Percentiles rank a stretch among this genome's conserved stretches.
Conservation (phyloP, 2,329 filamentous ascomycete genomes). For the Diaporthe australafricana region DNA sequence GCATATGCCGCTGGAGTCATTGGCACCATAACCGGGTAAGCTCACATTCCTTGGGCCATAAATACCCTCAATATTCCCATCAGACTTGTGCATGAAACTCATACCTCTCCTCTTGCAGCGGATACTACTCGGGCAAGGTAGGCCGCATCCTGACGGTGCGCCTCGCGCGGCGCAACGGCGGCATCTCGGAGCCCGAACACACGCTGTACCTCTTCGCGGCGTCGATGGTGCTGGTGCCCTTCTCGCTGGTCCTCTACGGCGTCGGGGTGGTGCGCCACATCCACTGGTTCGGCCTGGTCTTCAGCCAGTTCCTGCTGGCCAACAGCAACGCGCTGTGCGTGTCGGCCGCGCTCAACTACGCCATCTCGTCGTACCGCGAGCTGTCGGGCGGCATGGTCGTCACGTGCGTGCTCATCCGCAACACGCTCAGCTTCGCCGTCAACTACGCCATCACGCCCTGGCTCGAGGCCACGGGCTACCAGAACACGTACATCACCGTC, state of each 20-base stretch:
- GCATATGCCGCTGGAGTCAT: conserved; percentile 45
- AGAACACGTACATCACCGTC: conserved; percentile 51
- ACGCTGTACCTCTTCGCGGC: conserved; percentile 40
- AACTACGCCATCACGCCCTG: conserved; percentile 50
- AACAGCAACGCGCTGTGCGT: conserved; percentile 45
- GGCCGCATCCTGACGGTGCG: conserved; percentile 39
- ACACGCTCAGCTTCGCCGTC: conserved; percentile 53
- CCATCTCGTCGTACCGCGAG: conserved; percentile 47
- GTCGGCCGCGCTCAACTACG: conserved; percentile 44
- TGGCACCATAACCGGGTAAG: conserved; percentile 34
- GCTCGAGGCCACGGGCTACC: conserved; percentile 49
- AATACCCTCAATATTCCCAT: not conserved
- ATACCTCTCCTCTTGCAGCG: conserved; percentile 41
- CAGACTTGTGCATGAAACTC: conserved; percentile 29
- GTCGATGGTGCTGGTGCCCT: conserved; percentile 39
- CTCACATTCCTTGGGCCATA: not conserved
- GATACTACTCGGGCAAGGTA: conserved; percentile 42
- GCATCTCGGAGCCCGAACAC: conserved; percentile 42
- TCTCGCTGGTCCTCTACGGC: conserved; percentile 40
- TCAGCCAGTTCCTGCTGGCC: conserved; percentile 44
- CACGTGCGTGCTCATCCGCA: conserved; percentile 49
- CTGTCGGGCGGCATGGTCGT: conserved; percentile 46
- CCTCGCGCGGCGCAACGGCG: conserved; percentile 40
- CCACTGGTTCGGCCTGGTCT: conserved; percentile 47
- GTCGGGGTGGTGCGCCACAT: conserved; percentile 44